These are phyloP conservation scores for Trichoderma guizhouense DNA, from an alignment of 2,329 filamentous ascomycete species.

Conservation along the genomic window DNA sequence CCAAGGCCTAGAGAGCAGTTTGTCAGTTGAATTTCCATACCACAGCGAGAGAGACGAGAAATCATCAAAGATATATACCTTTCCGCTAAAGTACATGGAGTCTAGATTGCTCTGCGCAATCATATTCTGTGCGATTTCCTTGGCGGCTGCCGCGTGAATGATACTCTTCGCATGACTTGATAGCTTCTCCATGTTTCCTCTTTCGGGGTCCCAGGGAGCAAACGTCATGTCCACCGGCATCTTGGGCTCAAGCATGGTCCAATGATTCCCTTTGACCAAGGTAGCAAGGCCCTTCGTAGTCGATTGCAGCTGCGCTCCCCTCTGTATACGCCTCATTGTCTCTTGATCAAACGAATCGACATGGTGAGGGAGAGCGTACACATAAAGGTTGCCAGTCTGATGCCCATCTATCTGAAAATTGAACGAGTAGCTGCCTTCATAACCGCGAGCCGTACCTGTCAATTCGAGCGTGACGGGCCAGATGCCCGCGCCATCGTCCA, in stretches of 20 bases:
- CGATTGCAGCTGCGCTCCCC: conserved; percentile 64
- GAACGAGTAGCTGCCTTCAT: conserved; percentile 68
- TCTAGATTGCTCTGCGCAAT: conserved; percentile 67
- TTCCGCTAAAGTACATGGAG: conserved; percentile 93
- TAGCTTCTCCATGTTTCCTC: conserved; percentile 45
- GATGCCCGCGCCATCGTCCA: conserved; percentile 72
- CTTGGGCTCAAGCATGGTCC: conserved; percentile 73
- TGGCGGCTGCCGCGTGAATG: conserved; percentile 61
- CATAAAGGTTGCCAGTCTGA: conserved; percentile 59
- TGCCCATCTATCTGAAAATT: conserved; percentile 69
- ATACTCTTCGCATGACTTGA: conserved; percentile 52
- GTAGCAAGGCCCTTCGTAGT: conserved; percentile 81
- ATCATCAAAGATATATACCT: conserved; percentile 44
- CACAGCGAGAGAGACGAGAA: background rate
- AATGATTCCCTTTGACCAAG: conserved; percentile 67
- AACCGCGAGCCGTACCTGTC: conserved; percentile 57
- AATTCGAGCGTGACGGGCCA: conserved; percentile 66
- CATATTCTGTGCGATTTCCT: conserved; percentile 76
- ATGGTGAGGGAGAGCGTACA: conserved; percentile 90
- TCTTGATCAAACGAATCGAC: conserved; percentile 65
- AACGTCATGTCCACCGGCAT: conserved; percentile 75
- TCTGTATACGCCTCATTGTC: conserved; percentile 49
- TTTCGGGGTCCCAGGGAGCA: conserved; percentile 66
- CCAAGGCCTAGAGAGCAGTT: conserved; percentile 52
- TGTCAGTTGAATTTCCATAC: background rate